Evolutionary conservation across 768 basidiomycete species (phyloP), one percentile per base, ranked within the genome.

Genomic region (Pulveroboletus sp.): DNA sequence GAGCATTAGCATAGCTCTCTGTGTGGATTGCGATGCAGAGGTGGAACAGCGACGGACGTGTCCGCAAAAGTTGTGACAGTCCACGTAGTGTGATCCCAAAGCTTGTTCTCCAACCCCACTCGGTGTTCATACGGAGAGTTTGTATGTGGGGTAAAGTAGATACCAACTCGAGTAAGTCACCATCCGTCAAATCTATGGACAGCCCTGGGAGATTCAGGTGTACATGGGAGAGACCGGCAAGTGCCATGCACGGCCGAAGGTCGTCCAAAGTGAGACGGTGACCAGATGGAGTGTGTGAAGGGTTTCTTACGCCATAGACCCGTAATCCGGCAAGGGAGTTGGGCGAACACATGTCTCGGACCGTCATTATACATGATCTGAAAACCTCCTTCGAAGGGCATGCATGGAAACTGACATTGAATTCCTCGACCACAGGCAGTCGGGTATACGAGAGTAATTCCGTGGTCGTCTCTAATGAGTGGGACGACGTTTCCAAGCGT

Each of bases 101-200:
- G 12, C 9, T 4, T 11, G 27, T 9, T 29, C 27, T 29, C 27
- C 27, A 29, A 11, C 27, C 27, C 4, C 27, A 29, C 8, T 29
- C 27, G 27, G 8, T 11, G 27, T 29, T 29, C 27, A 29, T 7
- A 11, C 27, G 27, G 8, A 29, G 27, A 29, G 27, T 29, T 29
- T 9, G 27, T 29, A 59, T 17, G 6, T 35, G 17, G 7, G 57
- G 53, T 49, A 45, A 58, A 8, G 53, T 37, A 10, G 43, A 13
- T 11, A 41, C 43, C 42, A 59, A 24, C 23, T 19, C 10, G 29
- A 58, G 43, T 29, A 58, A 3, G 39, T 49, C 50, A 1, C 4
- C 20, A n/a, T 47, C 53, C 0, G n/a, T 31, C 8, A 59, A 32
- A 10, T 39, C 43, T 9, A 59, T 7, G 3, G 39, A 5, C 36